phyloP scores from a whole-genome alignment of 73 alveolate genomes.

The Stentor roeselii region DNA sequence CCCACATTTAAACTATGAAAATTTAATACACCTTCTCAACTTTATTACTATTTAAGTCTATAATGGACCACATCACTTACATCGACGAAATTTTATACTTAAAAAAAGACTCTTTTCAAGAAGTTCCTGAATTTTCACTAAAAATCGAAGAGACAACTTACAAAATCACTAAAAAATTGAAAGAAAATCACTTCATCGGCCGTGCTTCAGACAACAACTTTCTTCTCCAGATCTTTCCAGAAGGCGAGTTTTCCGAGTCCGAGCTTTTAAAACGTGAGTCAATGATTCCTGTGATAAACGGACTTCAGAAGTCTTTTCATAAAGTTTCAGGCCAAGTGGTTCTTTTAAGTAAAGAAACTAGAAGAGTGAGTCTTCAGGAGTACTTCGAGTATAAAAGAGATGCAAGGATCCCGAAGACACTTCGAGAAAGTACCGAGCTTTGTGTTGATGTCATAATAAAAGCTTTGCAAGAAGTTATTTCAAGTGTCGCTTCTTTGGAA shows the following conservation, averaged over 20 bases:
- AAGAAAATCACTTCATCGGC: not conserved
- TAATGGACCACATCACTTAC: not conserved
- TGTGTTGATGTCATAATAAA: slow-evolving; percentile 1
- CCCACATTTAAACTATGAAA: not conserved
- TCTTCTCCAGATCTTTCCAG: not conserved
- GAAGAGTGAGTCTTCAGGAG: not conserved
- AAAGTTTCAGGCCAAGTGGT: not conserved
- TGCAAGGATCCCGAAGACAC: not conserved
- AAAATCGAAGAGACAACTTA: not conserved
- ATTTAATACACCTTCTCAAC: not conserved
- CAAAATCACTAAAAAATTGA: too few relatives aligned
- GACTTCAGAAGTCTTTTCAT: not conserved
- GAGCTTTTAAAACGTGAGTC: not conserved
- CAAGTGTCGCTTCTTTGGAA: not conserved
- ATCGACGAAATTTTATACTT: not conserved
- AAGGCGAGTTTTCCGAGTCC: not conserved
- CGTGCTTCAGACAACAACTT: not conserved
- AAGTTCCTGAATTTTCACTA: not conserved
- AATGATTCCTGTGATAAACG: not conserved
- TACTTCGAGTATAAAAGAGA: not conserved
- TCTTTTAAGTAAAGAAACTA: not conserved
- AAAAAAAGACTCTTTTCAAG: not conserved
- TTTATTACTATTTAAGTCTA: not conserved
- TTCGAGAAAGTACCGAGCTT: not conserved
- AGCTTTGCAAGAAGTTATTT: not conserved